Evolutionary conservation across 148 eudicot genomes (phyloP), one percentile per base, ranked within the genome.

Genomic region (Gaultheria prostrata): DNA sequence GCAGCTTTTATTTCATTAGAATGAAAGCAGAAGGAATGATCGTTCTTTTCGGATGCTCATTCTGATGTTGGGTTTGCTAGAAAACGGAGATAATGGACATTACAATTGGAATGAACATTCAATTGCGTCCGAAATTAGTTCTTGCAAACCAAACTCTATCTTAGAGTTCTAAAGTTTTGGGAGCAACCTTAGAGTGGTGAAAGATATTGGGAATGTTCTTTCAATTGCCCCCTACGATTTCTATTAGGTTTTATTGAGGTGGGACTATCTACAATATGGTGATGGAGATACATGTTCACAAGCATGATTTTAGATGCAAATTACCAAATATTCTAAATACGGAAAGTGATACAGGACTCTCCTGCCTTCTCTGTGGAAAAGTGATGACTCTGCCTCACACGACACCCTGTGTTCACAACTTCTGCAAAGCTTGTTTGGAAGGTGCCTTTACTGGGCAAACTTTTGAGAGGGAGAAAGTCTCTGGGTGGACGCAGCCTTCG

Each of bases 321-420:
- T 5, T 65, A 30, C 18, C 8, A 67, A 1, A n/a, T 61, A 12
- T 67, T 67, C 72, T 67, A 67, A n/a, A 67, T 8, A 57, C 28
- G 17, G 50, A 24, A 49, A 54, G 35, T 33, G 11, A 35, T 86
- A 88, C 95, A 95, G 97, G 83, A 78, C 91, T 95, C 50, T 81
- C 89, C 54, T 95, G 98, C 88, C 90, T 87, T n/a, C 69, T 90
- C 69, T 95, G 98, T 85, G 83, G 79, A 8, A 90, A 93, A 32
- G 94, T 95, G 87, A 85, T 95, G 93, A 89, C 82, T 79, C 92
- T 86, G 20, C 97, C 98, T 26, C 79, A 93, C 20, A 95, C 98
- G 1, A 92, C 98, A 39, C 98, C 98, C 61, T 95, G 98, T 88
- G 95, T 90, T 24, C 98, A 95, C 78, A 95, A 93, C 85, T 95